Evolutionary conservation across 805 yeast genomes (phyloP), one percentile per base, ranked within the genome.

Genomic region (Lachancea sp.): DNA sequence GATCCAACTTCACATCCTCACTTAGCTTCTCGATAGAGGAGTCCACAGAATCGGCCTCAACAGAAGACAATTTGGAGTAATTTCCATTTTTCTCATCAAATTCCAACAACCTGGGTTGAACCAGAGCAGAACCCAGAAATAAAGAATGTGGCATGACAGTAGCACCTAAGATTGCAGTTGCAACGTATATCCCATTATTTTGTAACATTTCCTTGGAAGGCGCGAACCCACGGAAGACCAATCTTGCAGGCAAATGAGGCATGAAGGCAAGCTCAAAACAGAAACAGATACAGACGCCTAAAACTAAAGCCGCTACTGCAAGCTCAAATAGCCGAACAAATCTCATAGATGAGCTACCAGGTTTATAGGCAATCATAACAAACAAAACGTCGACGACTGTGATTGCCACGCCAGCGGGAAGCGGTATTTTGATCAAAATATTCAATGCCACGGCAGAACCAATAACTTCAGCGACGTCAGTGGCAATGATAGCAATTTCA

Each of bases 91-190:
- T 69, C 7, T 72, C 58, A 55, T 87, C 96, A 54, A 64, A 87
- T 32, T 86, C 94, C 53, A 77, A 72, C 32, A 87, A 67, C 47
- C 96, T 70, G 17, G 94, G 86, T 60, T 87, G 95, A 8, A 86
- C 96, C 41, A 86, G 68, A 11, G 88, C 94, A 0, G 90, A 81
- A 0, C 96, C 96, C 40, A 87, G 67, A 56, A 84, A 87, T 34
- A 87, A 67, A 2, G 89, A 80, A 58, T 87, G 96, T 4, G 96
- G 96, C 96, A 87, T 87, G 18, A 87, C 95, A 0, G 96, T 87
- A 11, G 96, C 96, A 43, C 96, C 96, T 34, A 87, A 69, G 44
- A 87, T 83, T 8, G 95, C 92, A 47, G 87, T 72, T 19, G 89
- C 78, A 29, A 82, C 66, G 52, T 80, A 84, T 33, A 84, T 65